Evolutionary conservation across 306 rosid species (phyloP).

Genomic region (Carpinus viminea): DNA sequence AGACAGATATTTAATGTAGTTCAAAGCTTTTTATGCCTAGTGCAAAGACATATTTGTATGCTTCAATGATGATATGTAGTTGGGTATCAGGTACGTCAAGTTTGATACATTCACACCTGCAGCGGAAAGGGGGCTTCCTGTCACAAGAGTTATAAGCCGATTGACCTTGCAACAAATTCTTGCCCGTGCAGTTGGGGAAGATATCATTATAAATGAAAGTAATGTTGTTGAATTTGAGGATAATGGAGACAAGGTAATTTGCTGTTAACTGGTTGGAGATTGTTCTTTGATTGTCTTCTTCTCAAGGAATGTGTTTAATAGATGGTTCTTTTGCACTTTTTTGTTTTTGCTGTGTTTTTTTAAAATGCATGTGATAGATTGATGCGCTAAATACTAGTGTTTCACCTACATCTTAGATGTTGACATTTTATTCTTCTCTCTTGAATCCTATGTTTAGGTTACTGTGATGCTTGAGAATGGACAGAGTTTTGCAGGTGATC

Average conservation of each 20-base stretch:
- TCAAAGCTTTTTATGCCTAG: not conserved
- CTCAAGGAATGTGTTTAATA: not conserved
- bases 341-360: conserved; percentile 20
- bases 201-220: conserved; percentile 63
- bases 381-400: not conserved
- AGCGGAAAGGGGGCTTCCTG: conserved; percentile 91
- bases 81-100: conserved; percentile 87
- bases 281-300: conserved; percentile 8
- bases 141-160: conserved; percentile 92
- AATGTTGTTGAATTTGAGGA: conserved; percentile 79
- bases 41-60: not conserved
- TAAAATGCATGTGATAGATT: conserved; percentile 13
- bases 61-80: conserved; percentile 28
- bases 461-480: conserved; percentile 79
- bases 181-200: conserved; percentile 82
- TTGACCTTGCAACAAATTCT: conserved; percentile 89
- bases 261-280: conserved; percentile 24
- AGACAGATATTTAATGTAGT: not conserved
- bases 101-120: conserved; percentile 99
- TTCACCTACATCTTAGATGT: not conserved
- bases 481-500: conserved; percentile 78
- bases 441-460: conserved; percentile 52
- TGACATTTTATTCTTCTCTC: conserved; percentile 24
- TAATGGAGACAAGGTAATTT: conserved; percentile 70
- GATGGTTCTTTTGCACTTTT: conserved; percentile 8